Evolutionary conservation across 768 basidiomycete species (phyloP), one percentile per base, ranked within the genome.

Genomic region (Lanmaoa pseudosensibilis): DNA sequence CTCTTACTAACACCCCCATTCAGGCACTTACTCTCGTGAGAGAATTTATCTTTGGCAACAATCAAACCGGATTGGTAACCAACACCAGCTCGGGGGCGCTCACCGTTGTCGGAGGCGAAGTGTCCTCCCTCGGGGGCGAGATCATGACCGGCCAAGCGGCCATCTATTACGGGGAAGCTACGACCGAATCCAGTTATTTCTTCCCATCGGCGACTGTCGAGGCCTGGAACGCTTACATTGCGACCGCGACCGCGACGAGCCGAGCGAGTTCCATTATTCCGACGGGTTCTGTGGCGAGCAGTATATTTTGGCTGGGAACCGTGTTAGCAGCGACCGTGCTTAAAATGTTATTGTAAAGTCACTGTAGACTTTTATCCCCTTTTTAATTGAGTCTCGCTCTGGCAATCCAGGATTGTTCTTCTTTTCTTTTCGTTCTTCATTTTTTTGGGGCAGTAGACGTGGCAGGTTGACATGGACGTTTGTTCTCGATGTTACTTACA

Each of bases 11-110:
- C 23, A 2, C 4, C 3, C 1, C 12, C 0, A 0, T 38, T 52
- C 32, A 90, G 88, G 85, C 83, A 1, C 77, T 80, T 62, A 78
- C 77, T 5, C 82, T 90, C 63, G 64, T 79, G 11, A 80, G 83
- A 23, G 85, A 90, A 59, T 89, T 88, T 60, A 75, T 90, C 37
- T 71, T 90, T n/a, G 87, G 88, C 4, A 74, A 70, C 54, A 86
- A 87, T 66, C 57, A 73, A 41, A 84, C 83, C 1, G 88, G 87
- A 0, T 73, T 81, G 10, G 82, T 88, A 38, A 73, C 67, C 18
- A 71, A 66, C 10, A 65, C 60, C 1, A 52, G 49, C 46, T 68
- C 62, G 1, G 72, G 68, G 23, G 5, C 43, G 3, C 64, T 62
- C 25, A 58, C 62, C 2, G 78, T 80, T 9, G 57, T 78, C 6